phyloP scores from a whole-genome alignment of 2,329 filamentous ascomycete genomes.

The Scytalidium lignicola region DNA sequence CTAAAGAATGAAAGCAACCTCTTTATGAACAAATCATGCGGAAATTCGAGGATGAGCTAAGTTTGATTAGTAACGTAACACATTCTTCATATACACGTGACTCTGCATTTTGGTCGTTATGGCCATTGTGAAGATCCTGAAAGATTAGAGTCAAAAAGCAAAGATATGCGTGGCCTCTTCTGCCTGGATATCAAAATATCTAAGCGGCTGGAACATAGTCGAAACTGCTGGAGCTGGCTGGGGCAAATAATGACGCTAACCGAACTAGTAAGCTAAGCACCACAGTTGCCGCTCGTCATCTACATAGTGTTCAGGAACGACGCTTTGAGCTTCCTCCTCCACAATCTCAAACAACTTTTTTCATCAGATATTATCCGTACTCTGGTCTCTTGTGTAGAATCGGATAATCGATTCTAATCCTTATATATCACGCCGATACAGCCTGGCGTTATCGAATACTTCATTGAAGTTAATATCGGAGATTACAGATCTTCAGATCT shows the following conservation, averaged over 20 bases:
- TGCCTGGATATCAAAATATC: slow-evolving; percentile 4
- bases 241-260: background rate
- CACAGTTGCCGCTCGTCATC: background rate
- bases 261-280: background rate
- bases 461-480: background rate
- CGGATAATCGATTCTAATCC: background rate
- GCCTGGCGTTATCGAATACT: background rate
- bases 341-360: background rate
- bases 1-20: no score
- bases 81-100: no score
- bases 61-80: no score
- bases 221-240: background rate
- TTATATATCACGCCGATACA: background rate
- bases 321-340: slow-evolving; percentile 2
- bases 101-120: no score
- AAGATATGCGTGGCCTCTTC: slow-evolving; percentile 2
- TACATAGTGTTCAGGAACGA: background rate
- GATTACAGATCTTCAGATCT: background rate
- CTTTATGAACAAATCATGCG: no score
- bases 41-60: no score
- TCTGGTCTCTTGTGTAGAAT: background rate
- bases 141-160: background rate
- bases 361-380: background rate
- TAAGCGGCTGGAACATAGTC: slow-evolving; percentile 3
- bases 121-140: background rate